phyloP scores from a whole-genome alignment of 176 grass and related monocot species.

The Puccinellia tenuiflora region DNA sequence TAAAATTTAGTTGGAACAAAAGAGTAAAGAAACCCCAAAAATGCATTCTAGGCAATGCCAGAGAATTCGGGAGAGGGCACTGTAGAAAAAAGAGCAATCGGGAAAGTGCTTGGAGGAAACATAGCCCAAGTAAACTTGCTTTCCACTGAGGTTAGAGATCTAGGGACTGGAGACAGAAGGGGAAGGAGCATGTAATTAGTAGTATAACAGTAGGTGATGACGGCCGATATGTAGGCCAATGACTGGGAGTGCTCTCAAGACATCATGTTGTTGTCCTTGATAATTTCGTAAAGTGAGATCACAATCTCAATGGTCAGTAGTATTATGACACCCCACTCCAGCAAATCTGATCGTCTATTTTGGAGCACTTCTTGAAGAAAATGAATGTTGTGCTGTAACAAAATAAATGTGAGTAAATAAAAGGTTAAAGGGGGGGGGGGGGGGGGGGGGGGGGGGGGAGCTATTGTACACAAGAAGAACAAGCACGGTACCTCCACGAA shows the following conservation, averaged over 20 bases:
- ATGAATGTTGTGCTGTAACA: conserved; percentile 88
- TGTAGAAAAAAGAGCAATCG: neutral
- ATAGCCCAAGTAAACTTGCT: neutral
- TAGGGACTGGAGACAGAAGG: neutral
- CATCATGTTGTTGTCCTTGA: conserved; percentile 64
- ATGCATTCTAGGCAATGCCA: neutral
- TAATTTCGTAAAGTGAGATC: conserved; percentile 75
- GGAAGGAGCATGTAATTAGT: neutral
- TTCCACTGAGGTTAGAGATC: conserved; percentile 23
- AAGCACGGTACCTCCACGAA: conserved; percentile 69
- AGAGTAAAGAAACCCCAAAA: neutral
- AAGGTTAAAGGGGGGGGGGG: neutral
- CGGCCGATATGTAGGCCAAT: neutral
- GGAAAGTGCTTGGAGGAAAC: neutral
- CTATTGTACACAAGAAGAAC: conserved; percentile 8
- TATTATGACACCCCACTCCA: conserved; percentile 84
- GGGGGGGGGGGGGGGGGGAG: neutral
- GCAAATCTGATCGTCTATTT: conserved; percentile 75
- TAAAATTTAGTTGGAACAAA: neutral
- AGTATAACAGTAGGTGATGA: neutral
- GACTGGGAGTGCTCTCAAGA: conserved; percentile 29
- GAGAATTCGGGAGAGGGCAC: neutral
- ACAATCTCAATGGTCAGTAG: conserved; percentile 69
- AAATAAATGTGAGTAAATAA: conserved; percentile 23
- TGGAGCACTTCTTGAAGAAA: conserved; percentile 97